Percentiles rank a stretch among this genome's conserved stretches.
phyloP scores from a whole-genome alignment of 805 yeast genomes.

The Metschnikowia picachoensis region DNA sequence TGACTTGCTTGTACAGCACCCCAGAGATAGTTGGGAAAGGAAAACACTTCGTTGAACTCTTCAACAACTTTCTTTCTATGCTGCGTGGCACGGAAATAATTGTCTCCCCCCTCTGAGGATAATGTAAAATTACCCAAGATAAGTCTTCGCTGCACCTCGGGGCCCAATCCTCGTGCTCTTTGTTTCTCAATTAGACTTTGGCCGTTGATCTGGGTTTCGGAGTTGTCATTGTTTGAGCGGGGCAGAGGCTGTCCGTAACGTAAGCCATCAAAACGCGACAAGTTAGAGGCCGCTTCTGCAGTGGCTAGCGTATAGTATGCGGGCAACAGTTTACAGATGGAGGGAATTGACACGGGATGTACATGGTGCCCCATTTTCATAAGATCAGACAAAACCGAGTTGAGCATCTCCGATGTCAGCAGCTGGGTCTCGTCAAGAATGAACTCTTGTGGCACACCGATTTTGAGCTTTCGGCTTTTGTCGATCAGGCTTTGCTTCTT shows the following conservation, averaged over 20 bases:
- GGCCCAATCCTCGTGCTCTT: constrained; percentile 66
- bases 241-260: constrained; percentile 57
- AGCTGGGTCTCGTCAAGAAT: constrained; percentile 51
- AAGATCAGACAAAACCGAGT: constrained; percentile 41
- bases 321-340: constrained; percentile 62
- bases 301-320: constrained; percentile 86
- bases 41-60: constrained; percentile 67
- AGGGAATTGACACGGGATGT: constrained; percentile 65
- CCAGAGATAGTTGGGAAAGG: constrained; percentile 38
- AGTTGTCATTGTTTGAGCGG: constrained; percentile 5
- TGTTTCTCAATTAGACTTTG: constrained; percentile 38
- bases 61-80: constrained; percentile 56
- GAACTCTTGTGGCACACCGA: constrained; percentile 77
- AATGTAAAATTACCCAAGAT: constrained; percentile 83
- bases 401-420: constrained; percentile 47
- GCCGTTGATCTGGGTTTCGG: constrained; percentile 15
- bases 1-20: constrained; percentile 14
- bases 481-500: constrained; percentile 1
- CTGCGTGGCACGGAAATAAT: constrained; percentile 70
- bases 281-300: constrained; percentile 90
- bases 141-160: constrained; percentile 79
- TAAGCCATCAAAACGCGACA: constrained; percentile 86
- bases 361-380: constrained; percentile 49
- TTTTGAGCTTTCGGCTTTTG: constrained; percentile 27
- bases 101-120: constrained; percentile 70